Evolutionary conservation across 2,329 filamentous ascomycete genomes (phyloP).

Genomic region (Lasiodiplodia hormozganensis): DNA sequence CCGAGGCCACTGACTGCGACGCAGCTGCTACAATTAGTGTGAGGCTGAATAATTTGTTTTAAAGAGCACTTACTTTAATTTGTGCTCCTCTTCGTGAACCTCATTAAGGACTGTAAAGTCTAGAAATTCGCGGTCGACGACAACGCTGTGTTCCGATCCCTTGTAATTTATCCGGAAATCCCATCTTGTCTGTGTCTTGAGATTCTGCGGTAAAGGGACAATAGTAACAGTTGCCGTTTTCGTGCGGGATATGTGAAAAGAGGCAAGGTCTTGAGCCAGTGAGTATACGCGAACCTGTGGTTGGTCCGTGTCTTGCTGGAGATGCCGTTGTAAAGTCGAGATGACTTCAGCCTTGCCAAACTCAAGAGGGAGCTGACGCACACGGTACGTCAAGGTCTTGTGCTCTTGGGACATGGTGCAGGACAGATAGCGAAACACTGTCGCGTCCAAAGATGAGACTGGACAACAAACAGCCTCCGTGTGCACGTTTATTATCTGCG

Average conservation of each 20-base stretch:
- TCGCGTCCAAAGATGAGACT: no score
- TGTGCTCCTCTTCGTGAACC: background rate
- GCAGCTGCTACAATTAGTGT: background rate
- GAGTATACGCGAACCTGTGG: background rate
- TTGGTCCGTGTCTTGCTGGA: background rate
- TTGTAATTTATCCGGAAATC: background rate
- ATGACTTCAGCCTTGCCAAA: background rate
- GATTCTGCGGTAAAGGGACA: background rate
- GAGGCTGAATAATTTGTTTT: rapidly evolving
- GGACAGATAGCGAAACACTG: background rate
- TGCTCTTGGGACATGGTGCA: background rate
- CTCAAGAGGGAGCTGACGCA: background rate
- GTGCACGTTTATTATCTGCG: no score
- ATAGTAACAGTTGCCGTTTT: background rate
- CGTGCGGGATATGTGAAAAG: background rate
- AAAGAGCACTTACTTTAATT: background rate
- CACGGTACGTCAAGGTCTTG: background rate
- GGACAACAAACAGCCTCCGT: no score
- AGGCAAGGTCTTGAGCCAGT: background rate
- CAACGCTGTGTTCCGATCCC: background rate
- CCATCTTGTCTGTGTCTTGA: background rate
- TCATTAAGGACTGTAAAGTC: slow-evolving; percentile 3
- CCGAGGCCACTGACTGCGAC: slow-evolving; percentile 8
- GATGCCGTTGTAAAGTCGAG: background rate
- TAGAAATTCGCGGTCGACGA: background rate